Conservation (phyloP, 192 early-diverging fungal species). For the Endogone sp. region DNA sequence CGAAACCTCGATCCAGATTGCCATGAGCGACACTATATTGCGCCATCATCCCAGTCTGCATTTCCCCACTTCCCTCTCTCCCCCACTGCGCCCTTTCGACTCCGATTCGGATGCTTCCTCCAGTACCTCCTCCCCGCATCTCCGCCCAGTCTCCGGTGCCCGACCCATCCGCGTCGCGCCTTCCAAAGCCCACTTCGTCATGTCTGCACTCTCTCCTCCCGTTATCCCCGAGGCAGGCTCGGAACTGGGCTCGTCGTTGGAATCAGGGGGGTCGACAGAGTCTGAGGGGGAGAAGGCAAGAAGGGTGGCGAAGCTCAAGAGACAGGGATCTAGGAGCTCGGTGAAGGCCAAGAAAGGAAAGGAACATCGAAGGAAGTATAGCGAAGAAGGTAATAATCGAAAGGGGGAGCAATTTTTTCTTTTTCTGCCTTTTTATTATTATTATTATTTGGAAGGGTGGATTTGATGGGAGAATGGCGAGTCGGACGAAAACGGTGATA, state of each 20-base stretch:
- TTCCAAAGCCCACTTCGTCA: neutral
- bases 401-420: no score
- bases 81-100: neutral
- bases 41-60: neutral
- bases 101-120: neutral
- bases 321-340: slow-evolving; percentile 31
- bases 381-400: neutral
- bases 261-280: neutral
- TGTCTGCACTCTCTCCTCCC: neutral
- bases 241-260: neutral
- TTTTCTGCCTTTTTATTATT: neutral
- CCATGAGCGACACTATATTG: neutral
- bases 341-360: slow-evolving; percentile 12
- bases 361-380: slow-evolving; percentile 2
- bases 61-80: neutral
- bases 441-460: neutral
- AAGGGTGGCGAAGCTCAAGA: slow-evolving; percentile 19
- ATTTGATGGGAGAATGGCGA: no score
- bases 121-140: neutral
- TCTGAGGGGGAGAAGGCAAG: slow-evolving; percentile 17
- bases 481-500: neutral
- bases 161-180: neutral
- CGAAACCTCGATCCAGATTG: neutral
- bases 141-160: neutral
- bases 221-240: neutral